Percentiles rank a stretch among this genome's conserved stretches.
Evolutionary conservation across 2,329 filamentous ascomycete genomes (phyloP).

Genomic region (Fusarium solani-melongenae): DNA sequence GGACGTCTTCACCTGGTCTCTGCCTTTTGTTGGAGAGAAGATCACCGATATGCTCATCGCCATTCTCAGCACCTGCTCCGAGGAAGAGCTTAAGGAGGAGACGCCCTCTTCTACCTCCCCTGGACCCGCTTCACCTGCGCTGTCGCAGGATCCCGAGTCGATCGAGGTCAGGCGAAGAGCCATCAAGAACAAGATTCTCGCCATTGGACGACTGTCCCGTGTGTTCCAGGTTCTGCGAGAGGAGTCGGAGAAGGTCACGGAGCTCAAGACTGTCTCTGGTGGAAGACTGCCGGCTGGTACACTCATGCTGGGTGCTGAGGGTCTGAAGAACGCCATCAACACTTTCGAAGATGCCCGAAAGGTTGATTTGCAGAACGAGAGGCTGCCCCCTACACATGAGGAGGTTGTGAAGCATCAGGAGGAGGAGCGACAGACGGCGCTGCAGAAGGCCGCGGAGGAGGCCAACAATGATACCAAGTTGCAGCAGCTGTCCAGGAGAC

Average conservation of each 20-base stretch:
- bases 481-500: conserved; percentile 86
- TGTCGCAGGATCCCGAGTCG: conserved; percentile 77
- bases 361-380: conserved; percentile 96
- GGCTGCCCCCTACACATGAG: conserved; percentile 89
- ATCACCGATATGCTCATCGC: conserved; percentile 99
- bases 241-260: conserved; percentile 95
- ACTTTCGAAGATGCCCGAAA: conserved; percentile 97
- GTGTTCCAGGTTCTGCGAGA: conserved; percentile 99
- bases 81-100: conserved; percentile 94
- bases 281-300: conserved; percentile 94
- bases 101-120: conserved; percentile 76
- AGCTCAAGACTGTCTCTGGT: conserved; percentile 96
- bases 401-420: conserved; percentile 88
- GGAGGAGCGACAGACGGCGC: conserved; percentile 81
- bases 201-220: conserved; percentile 93
- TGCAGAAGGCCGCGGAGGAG: conserved; percentile 87
- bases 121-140: conserved; percentile 79
- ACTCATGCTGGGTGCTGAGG: conserved; percentile 96
- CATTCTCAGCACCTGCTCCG: conserved; percentile 98
- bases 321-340: conserved; percentile 97
- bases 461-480: conserved; percentile 93
- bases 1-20: conserved; percentile 99
- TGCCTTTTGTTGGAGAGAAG: conserved; percentile 98
- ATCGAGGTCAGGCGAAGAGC: conserved; percentile 94
- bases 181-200: conserved; percentile 99